Conservation (phyloP, 2,329 filamentous ascomycete species). For the Cladophialophora yegresii region DNA sequence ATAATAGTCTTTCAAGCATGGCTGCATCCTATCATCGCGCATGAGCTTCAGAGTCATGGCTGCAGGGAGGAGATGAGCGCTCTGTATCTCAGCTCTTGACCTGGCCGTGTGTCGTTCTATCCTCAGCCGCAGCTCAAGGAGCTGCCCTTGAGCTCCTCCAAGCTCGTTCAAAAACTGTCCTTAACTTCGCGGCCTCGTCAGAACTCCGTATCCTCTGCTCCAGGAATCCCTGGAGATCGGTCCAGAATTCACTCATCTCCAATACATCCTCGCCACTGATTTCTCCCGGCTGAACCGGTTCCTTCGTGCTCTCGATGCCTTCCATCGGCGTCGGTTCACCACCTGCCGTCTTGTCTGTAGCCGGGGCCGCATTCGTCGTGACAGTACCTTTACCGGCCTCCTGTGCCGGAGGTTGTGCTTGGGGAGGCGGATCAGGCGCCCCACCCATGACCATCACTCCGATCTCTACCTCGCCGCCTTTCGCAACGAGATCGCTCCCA, state of each 20-base stretch:
- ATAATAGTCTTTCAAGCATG: no score
- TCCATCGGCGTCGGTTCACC: constrained; percentile 39
- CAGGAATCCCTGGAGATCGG: constrained; percentile 78
- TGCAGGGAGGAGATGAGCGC: background rate
- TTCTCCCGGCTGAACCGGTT: constrained; percentile 31
- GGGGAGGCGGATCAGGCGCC: constrained; percentile 44
- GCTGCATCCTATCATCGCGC: no score
- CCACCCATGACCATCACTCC: constrained; percentile 87
- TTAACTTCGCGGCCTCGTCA: constrained; percentile 63
- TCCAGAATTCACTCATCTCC: constrained; percentile 77
- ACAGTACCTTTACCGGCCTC: background rate
- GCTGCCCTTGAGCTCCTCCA: constrained; percentile 55
- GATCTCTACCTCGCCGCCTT: constrained; percentile 65
- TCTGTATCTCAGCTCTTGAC: background rate
- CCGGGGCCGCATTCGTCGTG: constrained; percentile 11
- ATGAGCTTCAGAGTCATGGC: background rate
- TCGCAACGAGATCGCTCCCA: constrained; percentile 49
- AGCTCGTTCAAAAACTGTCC: constrained; percentile 67
- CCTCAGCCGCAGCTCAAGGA: constrained; percentile 16
- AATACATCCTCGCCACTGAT: constrained; percentile 45
- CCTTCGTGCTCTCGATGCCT: constrained; percentile 40
- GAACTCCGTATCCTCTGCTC: constrained; percentile 75
- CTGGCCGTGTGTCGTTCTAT: background rate
- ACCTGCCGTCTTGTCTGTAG: constrained; percentile 47
- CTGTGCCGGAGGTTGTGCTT: constrained; percentile 9